Evolutionary conservation across 2,329 filamentous ascomycete genomes (phyloP), one percentile per base, ranked within the genome.

Genomic region (Fusarium torulosum): DNA sequence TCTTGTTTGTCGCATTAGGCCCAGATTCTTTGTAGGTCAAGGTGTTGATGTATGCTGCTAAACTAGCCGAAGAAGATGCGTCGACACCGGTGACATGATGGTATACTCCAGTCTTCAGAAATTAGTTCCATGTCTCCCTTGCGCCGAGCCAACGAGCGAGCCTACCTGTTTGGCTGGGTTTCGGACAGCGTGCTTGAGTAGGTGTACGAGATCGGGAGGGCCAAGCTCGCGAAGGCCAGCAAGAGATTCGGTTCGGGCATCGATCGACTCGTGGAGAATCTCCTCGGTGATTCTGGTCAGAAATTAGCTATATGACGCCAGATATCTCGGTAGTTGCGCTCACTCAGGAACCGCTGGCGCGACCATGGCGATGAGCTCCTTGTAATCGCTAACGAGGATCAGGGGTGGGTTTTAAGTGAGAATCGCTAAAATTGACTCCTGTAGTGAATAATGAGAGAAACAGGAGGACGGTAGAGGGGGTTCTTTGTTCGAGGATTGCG

Each of bases 21-120:
- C 95, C 92, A 68, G 91, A 89, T 53, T 95, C 92, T 68, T 91
- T 91, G 81, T 97, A 96, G 44, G 94, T 97, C 63, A 99, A 85
- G 38, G 95, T 98, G 80, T 98, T 99, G 81, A 99, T 97, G 80
- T 99, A 99, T 72, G 96, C 96, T 40, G 96, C 96, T 61, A 99
- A 83, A 81, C 95, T 98, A 60, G 96, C 96, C 11, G 96, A 98
- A 8, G 96, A 98, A 3, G 96, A 99, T 47, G 96, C 96, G 81
- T 99, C 96, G 76, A 97, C 90, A 63, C 96, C 96, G 38, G 94
- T 97, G 72, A 97, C 94, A 89, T 99, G 96, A 79, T 99, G 96
- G 78, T 99, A 99, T 56, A 97, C 90, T 61, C 96, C 96, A 64
- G 90, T 90, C 92, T 97, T 47, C 6, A 51, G 31, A 38, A 17